Conservation (phyloP, 1,284 basidiomycete species). For the Neotropicomus parvogracilis region DNA sequence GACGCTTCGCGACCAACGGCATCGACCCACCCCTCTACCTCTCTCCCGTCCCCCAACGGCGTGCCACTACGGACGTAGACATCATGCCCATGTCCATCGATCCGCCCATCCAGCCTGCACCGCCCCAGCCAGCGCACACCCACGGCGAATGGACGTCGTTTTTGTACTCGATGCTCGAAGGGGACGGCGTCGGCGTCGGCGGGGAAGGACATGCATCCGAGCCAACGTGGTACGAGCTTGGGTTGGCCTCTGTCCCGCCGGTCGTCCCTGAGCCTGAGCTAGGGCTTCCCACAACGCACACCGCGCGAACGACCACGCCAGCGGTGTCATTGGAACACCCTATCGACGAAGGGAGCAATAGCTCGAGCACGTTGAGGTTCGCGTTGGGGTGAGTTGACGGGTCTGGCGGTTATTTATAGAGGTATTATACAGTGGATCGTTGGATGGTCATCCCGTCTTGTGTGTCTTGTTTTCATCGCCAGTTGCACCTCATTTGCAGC, state of each 20-base stretch:
- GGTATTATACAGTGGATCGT: conserved; percentile 20
- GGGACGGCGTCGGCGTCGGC: conserved; percentile 24
- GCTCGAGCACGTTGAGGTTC: conserved; percentile 31
- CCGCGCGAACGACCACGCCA: background rate
- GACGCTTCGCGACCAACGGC: conserved; percentile 15
- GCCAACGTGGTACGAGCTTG: conserved; percentile 30
- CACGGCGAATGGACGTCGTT: conserved; percentile 34
- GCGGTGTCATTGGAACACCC: conserved; percentile 11
- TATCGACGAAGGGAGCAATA: conserved; percentile 24
- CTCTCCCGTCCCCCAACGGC: conserved; percentile 26
- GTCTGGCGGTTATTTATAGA: conserved; percentile 24
- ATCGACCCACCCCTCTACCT: conserved; percentile 28
- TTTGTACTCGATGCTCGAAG: conserved; percentile 34
- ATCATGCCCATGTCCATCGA: conserved; percentile 27
- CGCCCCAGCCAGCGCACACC: conserved; percentile 7
- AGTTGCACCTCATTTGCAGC: too few relatives aligned
- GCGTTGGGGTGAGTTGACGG: conserved; percentile 24
- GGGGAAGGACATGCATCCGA: conserved; percentile 11
- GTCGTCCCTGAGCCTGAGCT: conserved; percentile 9
- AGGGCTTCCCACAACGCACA: conserved; percentile 11
- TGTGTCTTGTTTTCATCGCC: background rate
- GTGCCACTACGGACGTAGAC: conserved; percentile 9
- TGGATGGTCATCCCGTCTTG: conserved; percentile 3
- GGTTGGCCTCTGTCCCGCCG: conserved; percentile 20
- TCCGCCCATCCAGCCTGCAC: conserved; percentile 8